Evolutionary conservation across 306 rosid species (phyloP), one percentile per base, ranked within the genome.

Genomic region (Castanospermum australe): DNA sequence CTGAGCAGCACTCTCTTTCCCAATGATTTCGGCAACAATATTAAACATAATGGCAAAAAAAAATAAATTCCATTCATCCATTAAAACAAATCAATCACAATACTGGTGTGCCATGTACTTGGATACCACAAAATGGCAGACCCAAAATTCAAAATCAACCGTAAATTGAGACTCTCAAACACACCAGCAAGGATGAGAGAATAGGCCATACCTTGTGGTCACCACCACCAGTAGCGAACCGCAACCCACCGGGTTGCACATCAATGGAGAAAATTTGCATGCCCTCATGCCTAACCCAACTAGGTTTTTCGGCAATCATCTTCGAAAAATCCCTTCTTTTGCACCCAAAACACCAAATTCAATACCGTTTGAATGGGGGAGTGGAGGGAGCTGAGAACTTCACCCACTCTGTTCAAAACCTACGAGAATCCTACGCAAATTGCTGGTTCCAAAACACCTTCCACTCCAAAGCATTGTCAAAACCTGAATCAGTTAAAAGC

Each of bases 181-280:
- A 64, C 48, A 76, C 67, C 2, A 75, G 3, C 21, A 38, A 32
- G 64, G 62, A 44, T 12, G 22, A 54, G 44, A 71, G 45, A 64
- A 62, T 56, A 51, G 13, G 32, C 0, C 79, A 78, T 56, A 91
- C 99, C 98, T 95, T 95, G 81, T 95, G 98, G 89, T 95, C 99
- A 77, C 99, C 99, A 60, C 99, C 99, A 50, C 99, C 99, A 81
- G 99, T 92, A 11, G 98, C 97, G 22, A 95, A 88, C 82, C 99
- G 84, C 47, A 90, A 90, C 5, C 98, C 98, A 11, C 97, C 98
- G 6, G 98, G 97, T 85, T 95, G 99, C 72, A 95, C 94, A 88
- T 95, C 99, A 82, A 95, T 93, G 83, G 97, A 95, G 87, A 95
- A 95, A 77, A 95, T 95, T 74, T 95, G 98, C 97, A 93, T 90